These are phyloP conservation scores for Diaporthe aspalathi DNA, from an alignment of 2,329 filamentous ascomycete genomes.

Conservation along the genomic window DNA sequence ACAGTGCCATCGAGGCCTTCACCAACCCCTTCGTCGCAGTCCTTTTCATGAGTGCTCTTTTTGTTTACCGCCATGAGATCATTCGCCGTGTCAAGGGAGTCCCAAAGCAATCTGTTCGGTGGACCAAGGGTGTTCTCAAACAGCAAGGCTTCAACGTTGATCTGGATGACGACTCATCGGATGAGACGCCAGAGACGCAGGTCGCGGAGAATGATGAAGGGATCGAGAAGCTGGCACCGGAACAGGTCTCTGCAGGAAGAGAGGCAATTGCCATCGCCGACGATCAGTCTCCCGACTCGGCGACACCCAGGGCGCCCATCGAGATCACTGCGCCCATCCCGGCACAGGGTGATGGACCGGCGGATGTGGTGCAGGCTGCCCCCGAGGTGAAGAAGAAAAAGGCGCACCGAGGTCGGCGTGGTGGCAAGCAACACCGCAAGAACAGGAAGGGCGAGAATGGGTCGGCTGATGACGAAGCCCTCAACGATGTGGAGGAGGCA, in stretches of 20 bases:
- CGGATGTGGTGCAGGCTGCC: constrained; percentile 41
- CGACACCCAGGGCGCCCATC: background rate
- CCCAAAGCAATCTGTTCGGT: constrained; percentile 45
- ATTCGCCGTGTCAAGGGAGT: constrained; percentile 53
- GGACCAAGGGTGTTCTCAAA: constrained; percentile 37
- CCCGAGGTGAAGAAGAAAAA: constrained; percentile 71
- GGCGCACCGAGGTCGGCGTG: constrained; percentile 76
- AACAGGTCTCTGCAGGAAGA: background rate
- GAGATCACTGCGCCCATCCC: constrained; percentile 1
- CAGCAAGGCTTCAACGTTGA: constrained; percentile 33
- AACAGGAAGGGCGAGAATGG: constrained; percentile 65
- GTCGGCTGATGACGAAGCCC: constrained; percentile 60
- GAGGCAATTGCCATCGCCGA: constrained; percentile 10
- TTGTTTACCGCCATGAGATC: constrained; percentile 60
- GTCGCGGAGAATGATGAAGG: background rate
- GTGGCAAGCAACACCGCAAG: constrained; percentile 75
- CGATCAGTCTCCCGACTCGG: background rate
- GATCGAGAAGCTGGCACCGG: background rate
- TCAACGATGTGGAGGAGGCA: constrained; percentile 69
- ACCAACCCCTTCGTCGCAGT: constrained; percentile 65
- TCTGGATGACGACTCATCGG: constrained; percentile 31
- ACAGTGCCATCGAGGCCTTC: constrained; percentile 65
- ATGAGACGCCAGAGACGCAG: constrained; percentile 27
- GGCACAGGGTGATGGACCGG: background rate
- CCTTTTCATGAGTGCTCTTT: constrained; percentile 54